Conservation (phyloP, 2,329 filamentous ascomycete genomes). For the Tothia fuscella region DNA sequence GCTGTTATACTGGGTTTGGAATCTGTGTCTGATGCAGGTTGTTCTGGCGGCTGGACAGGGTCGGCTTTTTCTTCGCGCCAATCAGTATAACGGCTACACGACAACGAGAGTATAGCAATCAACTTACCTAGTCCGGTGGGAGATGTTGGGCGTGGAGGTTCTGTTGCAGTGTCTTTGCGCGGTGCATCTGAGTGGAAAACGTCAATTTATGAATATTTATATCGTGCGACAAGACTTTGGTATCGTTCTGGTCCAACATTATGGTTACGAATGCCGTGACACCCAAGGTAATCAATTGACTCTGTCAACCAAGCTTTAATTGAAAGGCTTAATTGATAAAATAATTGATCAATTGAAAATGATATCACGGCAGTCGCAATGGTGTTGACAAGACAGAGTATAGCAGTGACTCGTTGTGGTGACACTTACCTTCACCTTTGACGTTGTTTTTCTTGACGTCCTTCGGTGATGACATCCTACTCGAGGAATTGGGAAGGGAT, state of each 20-base stretch:
- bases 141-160: background rate
- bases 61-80: slow-evolving; percentile 1
- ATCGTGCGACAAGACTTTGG: background rate
- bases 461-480: slow-evolving; percentile 9
- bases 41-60: slow-evolving; percentile 7
- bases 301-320: too few relatives aligned
- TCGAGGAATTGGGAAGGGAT: too few relatives aligned
- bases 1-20: slow-evolving; percentile 19
- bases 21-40: slow-evolving; percentile 15
- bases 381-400: background rate
- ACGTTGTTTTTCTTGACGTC: background rate
- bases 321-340: too few relatives aligned
- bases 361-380: too few relatives aligned
- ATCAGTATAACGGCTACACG: background rate
- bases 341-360: too few relatives aligned
- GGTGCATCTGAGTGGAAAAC: background rate
- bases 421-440: slow-evolving; percentile 6
- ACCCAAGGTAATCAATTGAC: too few relatives aligned
- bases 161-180: slow-evolving; percentile 4
- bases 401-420: background rate
- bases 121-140: background rate
- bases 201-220: background rate
- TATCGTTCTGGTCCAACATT: too few relatives aligned
- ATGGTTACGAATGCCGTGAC: too few relatives aligned
- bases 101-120: background rate